Conservation (phyloP, 2,329 filamentous ascomycete genomes). For the Talaromyces sp. region DNA sequence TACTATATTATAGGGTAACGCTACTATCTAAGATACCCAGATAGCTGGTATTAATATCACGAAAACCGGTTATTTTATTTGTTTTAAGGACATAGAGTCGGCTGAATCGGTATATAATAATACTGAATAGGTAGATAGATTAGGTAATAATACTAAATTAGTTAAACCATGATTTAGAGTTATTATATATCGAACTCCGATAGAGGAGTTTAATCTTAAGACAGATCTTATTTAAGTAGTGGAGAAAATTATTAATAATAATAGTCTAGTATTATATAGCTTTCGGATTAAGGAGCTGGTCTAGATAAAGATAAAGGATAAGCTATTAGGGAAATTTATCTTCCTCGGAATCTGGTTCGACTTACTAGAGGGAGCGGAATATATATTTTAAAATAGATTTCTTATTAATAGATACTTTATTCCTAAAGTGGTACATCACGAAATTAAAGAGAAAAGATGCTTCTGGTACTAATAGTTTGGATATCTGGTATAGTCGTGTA, state of each 20-base stretch:
- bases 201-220: slow-evolving; percentile 20
- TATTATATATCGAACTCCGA: slow-evolving; percentile 18
- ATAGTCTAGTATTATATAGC: slow-evolving; percentile 5
- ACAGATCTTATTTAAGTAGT: slow-evolving; percentile 14
- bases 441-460: slow-evolving; percentile 25
- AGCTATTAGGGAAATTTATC: slow-evolving; percentile 20
- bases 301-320: slow-evolving; percentile 31
- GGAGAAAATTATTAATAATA: slow-evolving; percentile 1
- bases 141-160: slow-evolving; percentile 12
- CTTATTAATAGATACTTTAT: slow-evolving; percentile 26
- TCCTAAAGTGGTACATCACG: slow-evolving; percentile 19
- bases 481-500: slow-evolving; percentile 28
- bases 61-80: slow-evolving; percentile 24
- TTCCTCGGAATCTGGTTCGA: slow-evolving; percentile 31
- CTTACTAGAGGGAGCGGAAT: slow-evolving; percentile 26
- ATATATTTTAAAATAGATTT: slow-evolving; percentile 22
- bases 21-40: slow-evolving; percentile 20
- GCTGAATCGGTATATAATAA: slow-evolving; percentile 23
- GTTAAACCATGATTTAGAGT: slow-evolving; percentile 9
- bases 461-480: slow-evolving; percentile 25
- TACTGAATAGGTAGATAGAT: slow-evolving; percentile 17
- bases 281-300: slow-evolving; percentile 29
- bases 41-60: slow-evolving; percentile 8
- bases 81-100: slow-evolving; percentile 25
- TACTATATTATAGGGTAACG: background rate